Evolutionary conservation across 148 eudicot genomes (phyloP).

Genomic region (Camellia japonica): DNA sequence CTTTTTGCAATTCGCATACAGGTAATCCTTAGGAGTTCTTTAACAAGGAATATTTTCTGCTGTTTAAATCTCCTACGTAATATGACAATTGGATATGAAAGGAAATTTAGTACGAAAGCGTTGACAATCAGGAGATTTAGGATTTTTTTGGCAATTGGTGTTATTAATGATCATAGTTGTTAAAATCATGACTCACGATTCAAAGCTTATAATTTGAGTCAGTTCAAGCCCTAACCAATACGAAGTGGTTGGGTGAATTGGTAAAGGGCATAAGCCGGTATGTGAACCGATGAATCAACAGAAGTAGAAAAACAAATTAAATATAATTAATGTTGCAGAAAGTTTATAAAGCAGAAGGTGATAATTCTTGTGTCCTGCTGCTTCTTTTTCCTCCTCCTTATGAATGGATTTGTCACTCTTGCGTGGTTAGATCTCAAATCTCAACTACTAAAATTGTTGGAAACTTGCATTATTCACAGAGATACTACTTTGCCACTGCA

Average conservation of each 20-base stretch:
- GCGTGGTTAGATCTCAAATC: not conserved
- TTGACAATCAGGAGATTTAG: not conserved
- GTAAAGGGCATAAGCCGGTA: no score
- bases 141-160: not conserved
- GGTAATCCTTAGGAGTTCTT: slow-evolving; percentile 41
- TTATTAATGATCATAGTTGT: no score
- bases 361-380: no score
- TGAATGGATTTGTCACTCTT: not conserved
- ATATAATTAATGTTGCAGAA: no score
- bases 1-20: slow-evolving; percentile 64
- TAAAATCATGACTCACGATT: no score
- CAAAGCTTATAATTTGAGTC: no score
- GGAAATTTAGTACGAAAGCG: not conserved
- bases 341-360: no score
- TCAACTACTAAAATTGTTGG: not conserved
- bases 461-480: slow-evolving; percentile 35
- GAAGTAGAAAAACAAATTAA: no score
- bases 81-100: not conserved
- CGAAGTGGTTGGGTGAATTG: no score
- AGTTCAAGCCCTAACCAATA: no score
- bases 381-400: not conserved
- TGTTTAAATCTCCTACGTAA: not conserved
- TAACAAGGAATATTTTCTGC: no score
- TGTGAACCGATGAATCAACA: no score
- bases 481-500: slow-evolving; percentile 74